A percentile compares a stretch with the other conserved stretches of the same genome.
Evolutionary conservation across 2,329 filamentous ascomycete genomes (phyloP).

Genomic region (Sporothrix schenckii): DNA sequence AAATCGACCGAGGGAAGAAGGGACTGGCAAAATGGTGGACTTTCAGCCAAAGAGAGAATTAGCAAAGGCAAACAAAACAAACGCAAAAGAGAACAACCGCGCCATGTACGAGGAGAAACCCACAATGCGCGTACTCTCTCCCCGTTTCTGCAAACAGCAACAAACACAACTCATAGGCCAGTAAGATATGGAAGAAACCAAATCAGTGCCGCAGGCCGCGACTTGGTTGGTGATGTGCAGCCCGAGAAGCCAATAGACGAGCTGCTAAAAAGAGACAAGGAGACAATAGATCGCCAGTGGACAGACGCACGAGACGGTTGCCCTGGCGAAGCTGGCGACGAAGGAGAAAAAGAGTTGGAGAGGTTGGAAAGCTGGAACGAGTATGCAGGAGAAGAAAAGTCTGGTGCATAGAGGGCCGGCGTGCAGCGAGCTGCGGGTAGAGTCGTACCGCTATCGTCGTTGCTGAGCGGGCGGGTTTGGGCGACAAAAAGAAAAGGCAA

Average conservation of each 20-base stretch:
- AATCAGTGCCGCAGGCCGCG: constrained; percentile 23
- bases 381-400: constrained; percentile 6
- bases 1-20: constrained; percentile 7
- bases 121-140: not conserved
- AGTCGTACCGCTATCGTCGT: constrained; percentile 20
- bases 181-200: constrained; percentile 10
- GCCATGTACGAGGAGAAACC: constrained; percentile 12
- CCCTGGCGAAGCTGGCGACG: constrained; percentile 30
- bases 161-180: constrained; percentile 29
- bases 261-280: not conserved
- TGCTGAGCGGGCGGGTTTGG: constrained; percentile 14
- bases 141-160: not conserved
- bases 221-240: constrained; percentile 18
- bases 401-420: not conserved
- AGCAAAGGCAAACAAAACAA: constrained; percentile 25
- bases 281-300: constrained; percentile 23
- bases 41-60: constrained; percentile 17
- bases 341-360: not conserved
- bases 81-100: not conserved
- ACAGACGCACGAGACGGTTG: constrained; percentile 26
- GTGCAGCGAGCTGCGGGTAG: constrained; percentile 23
- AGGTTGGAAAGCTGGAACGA: not conserved
- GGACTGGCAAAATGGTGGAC: not conserved
- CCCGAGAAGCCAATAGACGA: not conserved
- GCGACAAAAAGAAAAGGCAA: not conserved